Evolutionary conservation across 2,329 filamentous ascomycete genomes (phyloP).

Genomic region (Penicillium sp.): DNA sequence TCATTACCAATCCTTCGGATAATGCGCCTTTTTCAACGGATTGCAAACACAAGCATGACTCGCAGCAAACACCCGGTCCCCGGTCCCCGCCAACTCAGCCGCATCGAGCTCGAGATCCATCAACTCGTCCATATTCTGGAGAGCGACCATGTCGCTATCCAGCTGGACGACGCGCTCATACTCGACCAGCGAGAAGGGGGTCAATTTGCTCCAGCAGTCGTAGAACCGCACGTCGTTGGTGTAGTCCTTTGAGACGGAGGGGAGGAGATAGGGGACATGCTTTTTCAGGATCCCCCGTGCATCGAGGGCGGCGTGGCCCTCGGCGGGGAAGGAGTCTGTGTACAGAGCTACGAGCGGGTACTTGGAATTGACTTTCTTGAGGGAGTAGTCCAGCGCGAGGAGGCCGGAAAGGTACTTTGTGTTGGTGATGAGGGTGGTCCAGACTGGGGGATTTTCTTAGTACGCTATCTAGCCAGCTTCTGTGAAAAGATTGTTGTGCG

Average conservation of each 20-base stretch:
- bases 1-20: conserved; percentile 69
- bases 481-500: background rate
- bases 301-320: conserved; percentile 69
- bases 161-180: conserved; percentile 81
- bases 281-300: conserved; percentile 69
- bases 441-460: conserved; percentile 58
- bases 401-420: conserved; percentile 78
- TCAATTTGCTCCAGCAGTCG: conserved; percentile 87
- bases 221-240: conserved; percentile 80
- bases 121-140: conserved; percentile 86
- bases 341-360: conserved; percentile 84
- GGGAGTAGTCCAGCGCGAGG: conserved; percentile 76
- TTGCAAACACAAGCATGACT: conserved; percentile 87
- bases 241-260: conserved; percentile 63
- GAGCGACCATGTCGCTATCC: conserved; percentile 84
- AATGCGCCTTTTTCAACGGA: conserved; percentile 74
- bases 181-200: conserved; percentile 73
- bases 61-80: conserved; percentile 74
- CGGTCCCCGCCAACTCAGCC: conserved; percentile 52
- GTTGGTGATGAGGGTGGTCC: conserved; percentile 87
- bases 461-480: background rate
- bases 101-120: conserved; percentile 78
- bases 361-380: conserved; percentile 64
- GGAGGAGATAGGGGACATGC: conserved; percentile 72
- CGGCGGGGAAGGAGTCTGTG: conserved; percentile 71